Conservation (phyloP, 108 stramenopile genomes). For the Cyclotella kingstonii region DNA sequence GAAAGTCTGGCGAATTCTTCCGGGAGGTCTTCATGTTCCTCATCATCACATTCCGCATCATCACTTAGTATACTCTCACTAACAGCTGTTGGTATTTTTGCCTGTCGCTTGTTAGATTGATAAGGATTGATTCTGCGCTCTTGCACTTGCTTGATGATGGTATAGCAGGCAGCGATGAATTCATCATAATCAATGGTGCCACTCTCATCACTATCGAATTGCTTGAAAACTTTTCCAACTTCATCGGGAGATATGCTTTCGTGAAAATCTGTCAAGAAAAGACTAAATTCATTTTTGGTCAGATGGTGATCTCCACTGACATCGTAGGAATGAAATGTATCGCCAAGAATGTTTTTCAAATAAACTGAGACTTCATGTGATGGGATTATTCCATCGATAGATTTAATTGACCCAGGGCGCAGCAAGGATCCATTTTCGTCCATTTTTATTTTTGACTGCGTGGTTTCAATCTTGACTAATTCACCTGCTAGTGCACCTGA, state of each 20-base stretch:
- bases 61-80: slow-evolving; percentile 6
- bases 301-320: slow-evolving; percentile 60
- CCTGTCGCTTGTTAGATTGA: neutral
- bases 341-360: slow-evolving; percentile 67
- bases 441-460: neutral
- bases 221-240: slow-evolving; percentile 50
- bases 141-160: slow-evolving; percentile 50
- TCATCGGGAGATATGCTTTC: slow-evolving; percentile 57
- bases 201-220: slow-evolving; percentile 70
- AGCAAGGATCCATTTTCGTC: slow-evolving; percentile 2
- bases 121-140: neutral
- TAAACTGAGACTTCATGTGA: slow-evolving; percentile 47
- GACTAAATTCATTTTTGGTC: slow-evolving; percentile 68
- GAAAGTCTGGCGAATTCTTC: slow-evolving; percentile 64
- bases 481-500: slow-evolving; percentile 59
- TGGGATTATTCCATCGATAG: slow-evolving; percentile 2
- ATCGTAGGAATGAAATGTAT: slow-evolving; percentile 89
- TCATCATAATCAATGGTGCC: slow-evolving; percentile 83
- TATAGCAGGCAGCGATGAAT: slow-evolving; percentile 84
- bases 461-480: slow-evolving; percentile 35
- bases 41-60: slow-evolving; percentile 44
- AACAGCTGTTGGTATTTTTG: neutral
- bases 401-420: slow-evolving; percentile 7
- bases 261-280: slow-evolving; percentile 82
- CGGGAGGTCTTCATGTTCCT: slow-evolving; percentile 79